Base-by-base conservation (phyloP, 495 filamentous ascomycete genomes). In the Aspergillus campestris region DNA sequence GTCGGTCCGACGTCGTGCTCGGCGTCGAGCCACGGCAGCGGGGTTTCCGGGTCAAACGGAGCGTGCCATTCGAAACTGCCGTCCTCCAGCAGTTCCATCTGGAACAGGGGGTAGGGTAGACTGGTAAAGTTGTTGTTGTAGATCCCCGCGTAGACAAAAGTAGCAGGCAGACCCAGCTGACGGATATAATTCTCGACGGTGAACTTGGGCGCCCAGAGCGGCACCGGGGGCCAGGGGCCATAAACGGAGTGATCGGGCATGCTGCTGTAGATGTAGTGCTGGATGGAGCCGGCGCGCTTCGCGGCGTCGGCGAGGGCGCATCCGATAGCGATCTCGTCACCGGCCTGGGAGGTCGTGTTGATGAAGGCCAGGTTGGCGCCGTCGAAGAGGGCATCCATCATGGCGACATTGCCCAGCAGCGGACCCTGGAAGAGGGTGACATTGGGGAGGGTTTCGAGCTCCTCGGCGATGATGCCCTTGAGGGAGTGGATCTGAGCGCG, bases 81-180 rank as follows among this genome's bases (percentile, higher is more conserved):
- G 53, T 95, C 87, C 0, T 67, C 60, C 59, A 85, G 78, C 24
- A 92, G 65, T 57, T 94, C 87, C 85, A 94, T 94, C 63, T 88
- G 87, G 67, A 95, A 95, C 7, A 98, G 73, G 2, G 92, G 92
- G 61, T 94, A 96, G 0, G 83, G 86, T 24, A 96, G 74, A 47
- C 84, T 89, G 8, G 90, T 96, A 69, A 98, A 98, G 63, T 98
- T 98, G 65, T 98, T 97, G 68, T 96, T 95, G 71, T 97, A 98
- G 53, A 95, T 95, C 34, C 92, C 92, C 28, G 89, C 85, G 61
- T 96, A 97, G 50, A 96, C 81, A 52, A 95, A 96, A 7, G 91
- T 96, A 1, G 89, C 79, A 0, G 89, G 87, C 7, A 96, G 68
- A 3, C 80, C 85, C 37, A 94, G 77, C 59, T 88, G 80, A 27